These are phyloP conservation scores for Tylopilus balloui DNA, from an alignment of 768 basidiomycete genomes.

Conservation along the genomic window DNA sequence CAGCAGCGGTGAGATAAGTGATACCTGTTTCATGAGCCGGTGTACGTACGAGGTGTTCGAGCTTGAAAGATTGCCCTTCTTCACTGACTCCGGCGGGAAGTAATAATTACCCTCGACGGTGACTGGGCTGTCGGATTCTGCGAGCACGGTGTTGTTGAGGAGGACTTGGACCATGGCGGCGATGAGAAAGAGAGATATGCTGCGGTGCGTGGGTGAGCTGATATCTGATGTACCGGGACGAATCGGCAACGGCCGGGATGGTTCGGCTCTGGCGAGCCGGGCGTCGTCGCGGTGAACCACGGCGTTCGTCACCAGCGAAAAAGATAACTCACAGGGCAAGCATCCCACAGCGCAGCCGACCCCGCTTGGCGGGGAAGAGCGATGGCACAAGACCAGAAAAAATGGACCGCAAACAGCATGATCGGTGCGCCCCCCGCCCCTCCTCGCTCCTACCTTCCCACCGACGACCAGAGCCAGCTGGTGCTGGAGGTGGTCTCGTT, in stretches of 20 bases:
- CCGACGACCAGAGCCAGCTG: slow-evolving; percentile 47
- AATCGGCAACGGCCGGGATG: slow-evolving; percentile 15
- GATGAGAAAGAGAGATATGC: neutral
- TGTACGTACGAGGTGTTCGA: slow-evolving; percentile 51
- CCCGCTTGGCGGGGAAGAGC: slow-evolving; percentile 61
- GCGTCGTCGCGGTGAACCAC: neutral
- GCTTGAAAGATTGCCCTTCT: slow-evolving; percentile 39
- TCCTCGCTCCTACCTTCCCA: neutral
- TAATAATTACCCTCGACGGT: slow-evolving; percentile 69
- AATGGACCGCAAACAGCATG: slow-evolving; percentile 78
- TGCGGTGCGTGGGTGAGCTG: too few relatives aligned
- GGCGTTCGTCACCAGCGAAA: neutral
- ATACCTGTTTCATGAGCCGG: neutral
- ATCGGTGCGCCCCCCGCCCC: slow-evolving; percentile 51
- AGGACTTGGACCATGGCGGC: slow-evolving; percentile 44
- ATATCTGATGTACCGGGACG: slow-evolving; percentile 11
- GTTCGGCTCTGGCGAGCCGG: slow-evolving; percentile 2
- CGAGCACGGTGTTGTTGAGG: slow-evolving; percentile 49
- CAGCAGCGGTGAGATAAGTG: neutral
- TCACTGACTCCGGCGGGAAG: slow-evolving; percentile 58
- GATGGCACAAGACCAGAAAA: slow-evolving; percentile 55
- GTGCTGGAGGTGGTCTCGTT: slow-evolving; percentile 91
- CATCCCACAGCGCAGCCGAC: slow-evolving; percentile 10
- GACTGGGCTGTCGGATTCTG: slow-evolving; percentile 51
- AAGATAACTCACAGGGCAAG: neutral